Evolutionary conservation across 2,329 filamentous ascomycete genomes (phyloP), one percentile per base, ranked within the genome.

Genomic region (Ophiostoma fasciatum): DNA sequence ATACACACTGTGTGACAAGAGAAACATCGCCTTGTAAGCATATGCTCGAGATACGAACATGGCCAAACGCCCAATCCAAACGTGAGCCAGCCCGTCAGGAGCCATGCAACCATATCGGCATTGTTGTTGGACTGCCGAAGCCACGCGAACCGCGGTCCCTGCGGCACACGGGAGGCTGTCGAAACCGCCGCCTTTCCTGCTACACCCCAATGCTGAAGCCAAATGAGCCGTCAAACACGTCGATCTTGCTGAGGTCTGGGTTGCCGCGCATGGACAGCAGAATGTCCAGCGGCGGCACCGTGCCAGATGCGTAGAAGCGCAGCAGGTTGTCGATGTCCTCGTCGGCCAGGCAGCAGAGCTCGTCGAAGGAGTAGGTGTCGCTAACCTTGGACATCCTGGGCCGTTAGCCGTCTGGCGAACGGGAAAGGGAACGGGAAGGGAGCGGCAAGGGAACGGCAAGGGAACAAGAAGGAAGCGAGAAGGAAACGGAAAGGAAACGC

Each of bases 351-450:
- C 72, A 70, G 46, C 83, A 87, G 46, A 96, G 71, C 43, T 94
- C 81, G 42, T 92, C 78, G 54, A 92, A 73, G 36, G 68, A 77
- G 66, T 88, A 94, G 25, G 75, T 67, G 48, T 94, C 84, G 60
- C 87, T 94, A 25, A 96, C 82, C 45, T 74, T 78, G 32, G 77
- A 84, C 82, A 96, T 96, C 85, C 81, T 84, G 44, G 82, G 43
- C 15, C 28, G 33, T 39, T 13, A 40, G 35, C n/a, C n/a, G n/a
- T n/a, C n/a, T n/a, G n/a, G n/a, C n/a, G n/a, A n/a, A n/a, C n/a
- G n/a, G n/a, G n/a, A n/a, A n/a, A n/a, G n/a, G n/a, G n/a, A n/a
- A n/a, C n/a, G n/a, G n/a, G n/a, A 15, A 25, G 38, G 20, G 13
- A 7, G 1, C 7, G 12, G 25, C 3, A 13, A 7, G 11, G 9